phyloP scores from a whole-genome alignment of 148 eudicot species.

The Oxyria digyna region DNA sequence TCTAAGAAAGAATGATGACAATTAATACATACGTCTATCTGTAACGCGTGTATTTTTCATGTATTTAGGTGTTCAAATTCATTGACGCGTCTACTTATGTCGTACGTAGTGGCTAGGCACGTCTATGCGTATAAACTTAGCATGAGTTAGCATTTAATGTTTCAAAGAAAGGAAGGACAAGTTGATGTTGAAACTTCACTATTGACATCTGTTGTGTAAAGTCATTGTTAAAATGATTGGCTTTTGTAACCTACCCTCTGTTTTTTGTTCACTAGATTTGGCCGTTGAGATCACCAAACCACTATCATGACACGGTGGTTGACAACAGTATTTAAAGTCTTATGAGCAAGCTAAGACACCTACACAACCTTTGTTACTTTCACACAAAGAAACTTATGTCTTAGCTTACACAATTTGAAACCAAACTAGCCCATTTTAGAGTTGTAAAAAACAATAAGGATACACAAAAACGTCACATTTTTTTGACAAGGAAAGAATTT shows the following conservation, averaged over 20 bases:
- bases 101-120: too few species aligned
- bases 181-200: slow-evolving; percentile 1
- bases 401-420: background rate
- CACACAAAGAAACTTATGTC: background rate
- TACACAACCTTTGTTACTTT: background rate
- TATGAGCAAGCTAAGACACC: background rate
- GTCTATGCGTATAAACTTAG: too few species aligned
- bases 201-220: slow-evolving; percentile 6
- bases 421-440: background rate
- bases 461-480: too few species aligned
- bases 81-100: too few species aligned
- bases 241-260: background rate
- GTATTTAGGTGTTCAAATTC: too few species aligned
- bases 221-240: slow-evolving; percentile 3
- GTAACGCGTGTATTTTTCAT: too few species aligned
- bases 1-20: too few species aligned
- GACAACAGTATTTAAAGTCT: background rate
- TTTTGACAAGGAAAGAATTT: too few species aligned
- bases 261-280: background rate
- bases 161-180: slow-evolving; percentile 1
- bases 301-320: background rate
- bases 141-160: too few species aligned
- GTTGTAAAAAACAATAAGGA: background rate
- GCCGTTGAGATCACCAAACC: slow-evolving; percentile 7
- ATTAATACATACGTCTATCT: too few species aligned